A percentile compares a stretch with the other conserved stretches of the same genome.
Evolutionary conservation across 352 stramenopile genomes (phyloP).

Genomic region (Blastocystis sp.): DNA sequence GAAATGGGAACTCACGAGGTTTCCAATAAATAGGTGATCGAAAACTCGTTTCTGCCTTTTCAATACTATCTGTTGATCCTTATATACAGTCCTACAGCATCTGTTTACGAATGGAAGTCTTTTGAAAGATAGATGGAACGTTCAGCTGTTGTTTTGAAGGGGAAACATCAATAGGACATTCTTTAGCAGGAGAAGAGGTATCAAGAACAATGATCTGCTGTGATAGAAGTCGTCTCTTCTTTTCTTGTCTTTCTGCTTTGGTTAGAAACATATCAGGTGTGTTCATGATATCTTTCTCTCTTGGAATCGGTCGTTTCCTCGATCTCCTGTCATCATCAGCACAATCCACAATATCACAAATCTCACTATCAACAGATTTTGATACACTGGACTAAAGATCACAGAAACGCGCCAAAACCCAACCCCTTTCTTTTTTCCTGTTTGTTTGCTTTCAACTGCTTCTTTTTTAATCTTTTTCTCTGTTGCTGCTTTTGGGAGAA

Average conservation of each 20-base stretch:
- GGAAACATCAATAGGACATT: not conserved
- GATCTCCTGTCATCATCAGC: not conserved
- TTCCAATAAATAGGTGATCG: not conserved
- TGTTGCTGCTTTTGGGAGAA: not conserved
- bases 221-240: slow-evolving; percentile 1
- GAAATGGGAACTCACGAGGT: not conserved
- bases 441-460: not conserved
- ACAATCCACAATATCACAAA: not conserved
- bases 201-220: not conserved
- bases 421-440: not conserved
- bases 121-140: slow-evolving; percentile 7
- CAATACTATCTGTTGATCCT: not conserved
- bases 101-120: not conserved
- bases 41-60: not conserved
- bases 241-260: slow-evolving; percentile 13
- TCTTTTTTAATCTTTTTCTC: not conserved
- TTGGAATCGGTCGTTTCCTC: not conserved
- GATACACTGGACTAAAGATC: too few species aligned
- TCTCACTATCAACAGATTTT: not conserved
- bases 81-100: not conserved
- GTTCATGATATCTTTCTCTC: slow-evolving; percentile 26
- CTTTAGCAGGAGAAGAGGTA: not conserved
- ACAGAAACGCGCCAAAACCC: not conserved
- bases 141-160: not conserved
- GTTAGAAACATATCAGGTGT: slow-evolving; percentile 53